Conservation (phyloP, 768 basidiomycete species). For the Termitomyces eurrhizus region DNA sequence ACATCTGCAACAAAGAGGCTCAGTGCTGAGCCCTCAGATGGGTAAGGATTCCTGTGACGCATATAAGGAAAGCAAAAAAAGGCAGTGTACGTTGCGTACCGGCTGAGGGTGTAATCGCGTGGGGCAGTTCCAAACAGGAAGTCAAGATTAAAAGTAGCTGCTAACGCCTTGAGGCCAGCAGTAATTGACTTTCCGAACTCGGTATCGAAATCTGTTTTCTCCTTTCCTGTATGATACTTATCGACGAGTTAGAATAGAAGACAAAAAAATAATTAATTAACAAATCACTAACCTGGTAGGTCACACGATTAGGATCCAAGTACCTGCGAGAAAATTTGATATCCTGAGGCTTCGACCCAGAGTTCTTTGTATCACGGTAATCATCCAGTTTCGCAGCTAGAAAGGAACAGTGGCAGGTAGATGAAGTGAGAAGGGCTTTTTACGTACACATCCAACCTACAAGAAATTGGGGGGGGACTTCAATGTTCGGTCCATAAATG, state of each 20-base stretch:
- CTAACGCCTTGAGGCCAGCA: slow-evolving; percentile 48
- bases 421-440: neutral
- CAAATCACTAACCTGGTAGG: slow-evolving; percentile 50
- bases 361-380: neutral
- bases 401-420: neutral
- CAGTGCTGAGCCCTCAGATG: slow-evolving; percentile 57
- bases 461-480: neutral
- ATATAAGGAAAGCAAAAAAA: neutral
- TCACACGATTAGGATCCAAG: slow-evolving; percentile 75
- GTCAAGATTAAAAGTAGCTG: slow-evolving; percentile 57
- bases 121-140: slow-evolving; percentile 71
- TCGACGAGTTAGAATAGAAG: neutral
- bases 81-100: slow-evolving; percentile 31
- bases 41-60: slow-evolving; percentile 50
- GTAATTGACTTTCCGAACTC: slow-evolving; percentile 48
- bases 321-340: slow-evolving; percentile 69
- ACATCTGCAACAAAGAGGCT: slow-evolving; percentile 53
- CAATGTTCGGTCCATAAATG: neutral
- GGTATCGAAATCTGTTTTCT: slow-evolving; percentile 63
- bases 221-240: slow-evolving; percentile 57
- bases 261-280: neutral
- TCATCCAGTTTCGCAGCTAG: slow-evolving; percentile 43
- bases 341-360: slow-evolving; percentile 32
- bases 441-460: slow-evolving; percentile 65
- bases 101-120: slow-evolving; percentile 65